Conservation (phyloP, 345 rosid species). For the Raphanus raphanistrum region DNA sequence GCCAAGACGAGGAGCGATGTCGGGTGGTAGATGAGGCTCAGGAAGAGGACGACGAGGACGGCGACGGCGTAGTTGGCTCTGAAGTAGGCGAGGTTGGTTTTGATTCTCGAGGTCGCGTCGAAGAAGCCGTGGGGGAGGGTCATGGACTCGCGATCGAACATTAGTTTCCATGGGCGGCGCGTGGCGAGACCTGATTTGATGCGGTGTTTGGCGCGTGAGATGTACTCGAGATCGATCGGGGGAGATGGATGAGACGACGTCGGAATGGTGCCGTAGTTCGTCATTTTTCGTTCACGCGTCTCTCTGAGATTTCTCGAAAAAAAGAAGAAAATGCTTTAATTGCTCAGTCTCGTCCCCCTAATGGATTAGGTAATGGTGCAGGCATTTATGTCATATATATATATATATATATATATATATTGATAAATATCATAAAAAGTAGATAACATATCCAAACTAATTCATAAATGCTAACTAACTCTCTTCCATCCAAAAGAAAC, state of each 20-base stretch:
- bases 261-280: constrained; percentile 81
- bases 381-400: constrained; percentile 6
- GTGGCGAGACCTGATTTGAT: constrained; percentile 60
- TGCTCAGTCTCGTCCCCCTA: not conserved
- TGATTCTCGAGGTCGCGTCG: constrained; percentile 50
- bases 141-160: constrained; percentile 56
- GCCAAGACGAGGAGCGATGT: constrained; percentile 67
- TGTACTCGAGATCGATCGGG: constrained; percentile 49
- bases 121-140: constrained; percentile 41
- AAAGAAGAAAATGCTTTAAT: too few relatives aligned
- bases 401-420: too few relatives aligned
- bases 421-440: not conserved
- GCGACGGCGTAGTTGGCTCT: constrained; percentile 67
- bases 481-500: not conserved
- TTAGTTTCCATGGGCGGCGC: constrained; percentile 68
- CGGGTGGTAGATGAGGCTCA: constrained; percentile 78
- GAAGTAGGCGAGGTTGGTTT: constrained; percentile 54
- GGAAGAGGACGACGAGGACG: constrained; percentile 55
- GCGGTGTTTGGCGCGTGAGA: constrained; percentile 66
- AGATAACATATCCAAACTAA: not conserved
- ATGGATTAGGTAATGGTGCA: constrained; percentile 2
- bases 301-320: too few relatives aligned
- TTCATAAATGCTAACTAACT: not conserved
- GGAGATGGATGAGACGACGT: constrained; percentile 54
- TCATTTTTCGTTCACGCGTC: constrained; percentile 45